Conservation (phyloP, 2,329 filamentous ascomycete genomes). For the Ilyonectria mors-panacis region DNA sequence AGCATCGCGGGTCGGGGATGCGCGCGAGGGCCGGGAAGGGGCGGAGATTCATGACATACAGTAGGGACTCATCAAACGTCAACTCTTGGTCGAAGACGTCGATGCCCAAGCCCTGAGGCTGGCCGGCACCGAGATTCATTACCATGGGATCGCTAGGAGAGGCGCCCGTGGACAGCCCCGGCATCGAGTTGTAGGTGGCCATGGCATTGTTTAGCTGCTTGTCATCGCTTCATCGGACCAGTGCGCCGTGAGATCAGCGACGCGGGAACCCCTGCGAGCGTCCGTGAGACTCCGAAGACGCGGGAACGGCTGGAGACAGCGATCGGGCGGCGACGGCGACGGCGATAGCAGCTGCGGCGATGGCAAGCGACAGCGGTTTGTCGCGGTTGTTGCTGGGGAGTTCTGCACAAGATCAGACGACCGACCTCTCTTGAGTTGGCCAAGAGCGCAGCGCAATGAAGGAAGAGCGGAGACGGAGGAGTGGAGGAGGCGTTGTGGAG, state of each 20-base stretch:
- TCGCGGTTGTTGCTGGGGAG: conserved; percentile 1
- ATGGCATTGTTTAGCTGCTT: conserved; percentile 63
- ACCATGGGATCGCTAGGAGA: conserved; percentile 63
- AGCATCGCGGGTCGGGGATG: conserved; percentile 31
- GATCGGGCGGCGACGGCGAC: background rate
- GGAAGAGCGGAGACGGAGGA: conserved; percentile 27
- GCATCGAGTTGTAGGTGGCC: conserved; percentile 72
- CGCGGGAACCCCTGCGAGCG: conserved; percentile 37
- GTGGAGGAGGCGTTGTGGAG: conserved; percentile 33
- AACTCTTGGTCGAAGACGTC: conserved; percentile 68
- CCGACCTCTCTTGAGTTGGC: background rate
- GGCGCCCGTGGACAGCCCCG: conserved; percentile 63
- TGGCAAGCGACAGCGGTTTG: background rate
- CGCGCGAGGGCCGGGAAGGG: conserved; percentile 9
- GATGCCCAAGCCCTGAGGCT: conserved; percentile 58
- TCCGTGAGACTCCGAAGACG: conserved; percentile 14
- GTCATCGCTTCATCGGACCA: conserved; percentile 50
- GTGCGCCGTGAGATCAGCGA: conserved; percentile 39
- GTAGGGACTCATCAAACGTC: conserved; percentile 69
- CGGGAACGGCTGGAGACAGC: background rate
- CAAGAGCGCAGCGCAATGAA: conserved; percentile 22
- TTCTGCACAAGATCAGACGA: conserved; percentile 18
- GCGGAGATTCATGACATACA: conserved; percentile 57
- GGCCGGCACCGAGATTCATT: conserved; percentile 58
- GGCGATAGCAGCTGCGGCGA: background rate